phyloP scores from a whole-genome alignment of 1,284 basidiomycete genomes.

The Prillingera fragicola region DNA sequence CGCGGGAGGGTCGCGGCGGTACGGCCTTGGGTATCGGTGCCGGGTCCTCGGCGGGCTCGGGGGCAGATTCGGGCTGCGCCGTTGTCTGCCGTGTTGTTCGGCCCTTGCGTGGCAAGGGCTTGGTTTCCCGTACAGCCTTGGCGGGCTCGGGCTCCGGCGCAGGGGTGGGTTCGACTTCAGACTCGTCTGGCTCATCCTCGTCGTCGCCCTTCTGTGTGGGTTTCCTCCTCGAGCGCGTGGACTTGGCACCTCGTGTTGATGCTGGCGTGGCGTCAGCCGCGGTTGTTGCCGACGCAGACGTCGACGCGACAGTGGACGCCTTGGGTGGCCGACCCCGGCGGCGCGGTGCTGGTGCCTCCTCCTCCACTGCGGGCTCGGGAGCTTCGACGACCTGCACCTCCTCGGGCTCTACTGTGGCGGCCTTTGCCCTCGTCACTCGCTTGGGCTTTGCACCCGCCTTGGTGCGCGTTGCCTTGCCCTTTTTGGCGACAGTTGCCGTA shows the following conservation, averaged over 20 bases:
- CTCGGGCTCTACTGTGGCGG: background rate
- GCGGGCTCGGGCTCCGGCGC: conserved; percentile 6
- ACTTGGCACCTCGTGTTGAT: background rate
- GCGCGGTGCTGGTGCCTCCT: background rate
- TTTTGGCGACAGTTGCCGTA: conserved; percentile 18
- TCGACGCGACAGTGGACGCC: conserved; percentile 2
- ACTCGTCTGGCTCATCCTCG: background rate
- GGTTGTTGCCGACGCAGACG: background rate
- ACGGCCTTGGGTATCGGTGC: background rate
- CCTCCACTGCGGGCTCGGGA: background rate
- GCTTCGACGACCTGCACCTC: background rate
- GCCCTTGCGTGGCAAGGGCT: background rate
- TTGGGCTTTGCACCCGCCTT: background rate
- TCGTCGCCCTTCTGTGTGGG: background rate
- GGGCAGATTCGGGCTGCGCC: background rate
- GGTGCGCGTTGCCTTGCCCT: background rate
- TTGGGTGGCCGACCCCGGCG: conserved; percentile 7
- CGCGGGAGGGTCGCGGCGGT: background rate
- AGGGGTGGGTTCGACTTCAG: background rate
- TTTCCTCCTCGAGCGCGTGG: background rate
- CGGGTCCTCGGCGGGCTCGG: background rate
- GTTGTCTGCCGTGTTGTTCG: background rate
- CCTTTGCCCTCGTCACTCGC: background rate
- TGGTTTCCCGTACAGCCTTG: too few relatives aligned
- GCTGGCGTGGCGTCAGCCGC: background rate